These are phyloP conservation scores for Phytophthora pistaciae DNA, from an alignment of 352 stramenopile genomes.

Conservation along the genomic window DNA sequence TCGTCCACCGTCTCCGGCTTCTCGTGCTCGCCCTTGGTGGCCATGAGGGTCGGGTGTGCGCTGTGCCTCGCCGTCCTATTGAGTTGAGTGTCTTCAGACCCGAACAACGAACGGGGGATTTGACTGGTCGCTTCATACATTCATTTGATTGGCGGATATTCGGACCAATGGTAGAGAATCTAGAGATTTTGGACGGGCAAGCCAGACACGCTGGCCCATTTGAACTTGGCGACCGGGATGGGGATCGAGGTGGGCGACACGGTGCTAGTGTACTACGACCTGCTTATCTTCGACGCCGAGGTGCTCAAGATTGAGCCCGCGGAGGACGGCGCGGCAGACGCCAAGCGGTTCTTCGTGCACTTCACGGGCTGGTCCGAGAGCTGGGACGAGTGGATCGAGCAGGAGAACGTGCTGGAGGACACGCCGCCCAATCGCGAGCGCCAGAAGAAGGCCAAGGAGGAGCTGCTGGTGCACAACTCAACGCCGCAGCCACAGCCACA, in stretches of 20 bases:
- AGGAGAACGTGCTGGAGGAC: slow-evolving; percentile 39
- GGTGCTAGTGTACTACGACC: slow-evolving; percentile 48
- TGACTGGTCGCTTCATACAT: slow-evolving; percentile 25
- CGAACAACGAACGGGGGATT: slow-evolving; percentile 13
- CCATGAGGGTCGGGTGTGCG: slow-evolving; percentile 44
- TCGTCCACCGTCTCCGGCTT: slow-evolving; percentile 71
- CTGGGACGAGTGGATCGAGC: slow-evolving; percentile 35
- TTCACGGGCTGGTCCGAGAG: slow-evolving; percentile 36
- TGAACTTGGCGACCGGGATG: slow-evolving; percentile 23
- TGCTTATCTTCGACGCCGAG: slow-evolving; percentile 40
- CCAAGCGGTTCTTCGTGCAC: slow-evolving; percentile 29
- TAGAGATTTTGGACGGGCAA: slow-evolving; percentile 3
- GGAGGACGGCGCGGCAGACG: not conserved
- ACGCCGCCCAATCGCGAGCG: slow-evolving; percentile 30
- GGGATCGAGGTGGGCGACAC: slow-evolving; percentile 29
- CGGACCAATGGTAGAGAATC: slow-evolving; percentile 19
- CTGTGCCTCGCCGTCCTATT: slow-evolving; percentile 8
- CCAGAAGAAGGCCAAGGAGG: slow-evolving; percentile 39
- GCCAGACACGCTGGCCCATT: slow-evolving; percentile 9
- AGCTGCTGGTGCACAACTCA: slow-evolving; percentile 26
- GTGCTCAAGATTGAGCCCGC: slow-evolving; percentile 25
- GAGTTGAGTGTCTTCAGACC: slow-evolving; percentile 4
- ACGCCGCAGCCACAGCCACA: slow-evolving; percentile 10
- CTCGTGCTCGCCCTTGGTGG: slow-evolving; percentile 79
- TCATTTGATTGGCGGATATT: not conserved